Conservation (phyloP, 176 grass and related monocot species). For the Puya raimondii region DNA sequence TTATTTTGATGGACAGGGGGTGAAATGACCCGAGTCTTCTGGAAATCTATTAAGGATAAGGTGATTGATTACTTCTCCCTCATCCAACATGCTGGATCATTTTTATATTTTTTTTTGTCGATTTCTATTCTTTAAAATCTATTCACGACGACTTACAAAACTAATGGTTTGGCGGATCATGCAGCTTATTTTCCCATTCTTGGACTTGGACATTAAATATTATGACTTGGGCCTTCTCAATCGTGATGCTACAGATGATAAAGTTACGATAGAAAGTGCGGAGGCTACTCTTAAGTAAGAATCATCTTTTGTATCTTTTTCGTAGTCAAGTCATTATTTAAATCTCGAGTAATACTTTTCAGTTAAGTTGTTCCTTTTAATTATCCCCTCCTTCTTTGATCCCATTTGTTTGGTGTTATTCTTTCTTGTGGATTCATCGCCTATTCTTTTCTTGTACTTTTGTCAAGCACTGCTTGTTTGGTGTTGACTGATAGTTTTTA, state of each 20-base stretch:
- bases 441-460: too few relatives aligned
- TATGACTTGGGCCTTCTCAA: constrained; percentile 75
- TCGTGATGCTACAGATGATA: constrained; percentile 92
- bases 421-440: too few relatives aligned
- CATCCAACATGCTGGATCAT: background rate
- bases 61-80: constrained; percentile 23
- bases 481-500: too few relatives aligned
- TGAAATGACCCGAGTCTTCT: constrained; percentile 96
- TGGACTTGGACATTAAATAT: constrained; percentile 97
- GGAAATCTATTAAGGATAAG: constrained; percentile 96
- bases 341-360: too few relatives aligned
- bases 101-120: background rate
- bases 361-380: too few relatives aligned
- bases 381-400: too few relatives aligned
- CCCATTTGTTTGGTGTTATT: too few relatives aligned
- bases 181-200: constrained; percentile 87
- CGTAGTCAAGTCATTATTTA: too few relatives aligned
- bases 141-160: background rate
- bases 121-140: background rate
- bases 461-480: too few relatives aligned
- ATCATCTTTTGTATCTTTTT: constrained; percentile 1
- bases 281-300: constrained; percentile 93
- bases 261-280: constrained; percentile 88
- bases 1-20: constrained; percentile 39
- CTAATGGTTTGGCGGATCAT: constrained; percentile 15